These are phyloP conservation scores for Sanghuangporus baumii DNA, from an alignment of 1,284 basidiomycete genomes.

Conservation along the genomic window DNA sequence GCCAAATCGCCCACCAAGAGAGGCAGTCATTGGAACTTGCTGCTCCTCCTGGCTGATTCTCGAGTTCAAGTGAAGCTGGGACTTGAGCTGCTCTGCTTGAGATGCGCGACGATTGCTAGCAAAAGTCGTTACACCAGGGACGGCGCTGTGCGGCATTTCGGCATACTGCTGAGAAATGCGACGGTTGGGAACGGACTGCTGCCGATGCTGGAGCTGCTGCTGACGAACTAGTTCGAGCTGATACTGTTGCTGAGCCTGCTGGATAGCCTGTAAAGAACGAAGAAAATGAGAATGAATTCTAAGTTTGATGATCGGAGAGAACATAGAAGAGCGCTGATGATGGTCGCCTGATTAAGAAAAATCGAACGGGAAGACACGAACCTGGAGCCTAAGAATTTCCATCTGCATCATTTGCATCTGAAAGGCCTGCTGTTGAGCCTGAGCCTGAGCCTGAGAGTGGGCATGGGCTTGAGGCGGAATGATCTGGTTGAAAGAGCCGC, in stretches of 20 bases:
- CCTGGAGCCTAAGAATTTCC: conserved; percentile 75
- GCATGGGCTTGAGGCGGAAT: conserved; percentile 41
- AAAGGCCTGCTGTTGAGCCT: conserved; percentile 42
- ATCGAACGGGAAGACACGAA: conserved; percentile 28
- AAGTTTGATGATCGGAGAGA: conserved; percentile 11
- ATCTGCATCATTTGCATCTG: conserved; percentile 80
- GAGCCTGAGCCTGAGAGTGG: conserved; percentile 36
- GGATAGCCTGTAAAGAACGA: conserved; percentile 29
- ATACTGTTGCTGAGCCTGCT: conserved; percentile 47
- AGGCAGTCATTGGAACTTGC: conserved; percentile 72
- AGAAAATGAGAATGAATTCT: conserved; percentile 26
- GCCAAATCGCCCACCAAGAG: conserved; percentile 69
- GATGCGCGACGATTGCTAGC: conserved; percentile 64
- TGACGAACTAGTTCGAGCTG: conserved; percentile 50
- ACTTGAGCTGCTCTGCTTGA: conserved; percentile 57
- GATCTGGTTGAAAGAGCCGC: conserved; percentile 53
- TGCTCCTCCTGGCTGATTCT: conserved; percentile 43
- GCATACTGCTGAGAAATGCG: conserved; percentile 10
- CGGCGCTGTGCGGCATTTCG: conserved; percentile 45
- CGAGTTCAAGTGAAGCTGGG: conserved; percentile 36
- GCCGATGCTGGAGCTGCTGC: conserved; percentile 24
- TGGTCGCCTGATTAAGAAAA: conserved; percentile 3
- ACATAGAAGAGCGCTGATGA: neutral
- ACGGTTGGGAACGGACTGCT: conserved; percentile 21
- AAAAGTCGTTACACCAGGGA: conserved; percentile 55